Evolutionary conservation across 257 asterid genomes (phyloP).

Genomic region (Orobanche coerulescens): DNA sequence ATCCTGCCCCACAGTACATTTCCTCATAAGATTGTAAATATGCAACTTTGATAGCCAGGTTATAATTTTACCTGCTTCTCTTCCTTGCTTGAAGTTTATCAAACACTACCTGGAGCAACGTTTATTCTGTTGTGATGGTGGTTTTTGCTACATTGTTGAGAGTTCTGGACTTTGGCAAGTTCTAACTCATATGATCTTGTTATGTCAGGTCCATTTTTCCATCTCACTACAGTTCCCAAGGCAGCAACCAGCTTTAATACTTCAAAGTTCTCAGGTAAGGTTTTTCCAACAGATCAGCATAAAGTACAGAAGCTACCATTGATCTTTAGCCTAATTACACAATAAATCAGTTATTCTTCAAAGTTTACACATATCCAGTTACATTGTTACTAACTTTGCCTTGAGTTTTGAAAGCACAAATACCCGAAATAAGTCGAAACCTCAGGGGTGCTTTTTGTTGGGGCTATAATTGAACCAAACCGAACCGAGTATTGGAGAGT

Average conservation of each 20-base stretch:
- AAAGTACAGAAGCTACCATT: neutral
- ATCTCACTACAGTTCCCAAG: slow-evolving; percentile 86
- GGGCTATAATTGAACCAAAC: too few species aligned
- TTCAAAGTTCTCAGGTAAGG: slow-evolving; percentile 81
- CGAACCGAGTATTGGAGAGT: too few species aligned
- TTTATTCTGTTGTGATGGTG: slow-evolving; percentile 9
- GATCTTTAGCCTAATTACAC: neutral
- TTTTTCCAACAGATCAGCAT: neutral
- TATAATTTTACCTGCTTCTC: neutral
- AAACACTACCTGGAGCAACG: slow-evolving; percentile 1
- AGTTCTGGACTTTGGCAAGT: neutral
- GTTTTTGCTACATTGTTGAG: slow-evolving; percentile 8
- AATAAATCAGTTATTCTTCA: neutral
- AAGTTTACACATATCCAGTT: neutral
- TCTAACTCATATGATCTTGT: slow-evolving; percentile 5
- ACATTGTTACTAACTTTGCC: neutral
- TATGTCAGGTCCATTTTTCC: slow-evolving; percentile 62
- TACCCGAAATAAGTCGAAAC: too few species aligned
- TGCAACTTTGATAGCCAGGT: neutral
- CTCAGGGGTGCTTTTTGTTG: too few species aligned
- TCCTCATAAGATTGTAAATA: neutral
- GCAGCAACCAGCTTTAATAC: slow-evolving; percentile 61
- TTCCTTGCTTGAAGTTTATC: neutral
- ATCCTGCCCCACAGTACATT: neutral
- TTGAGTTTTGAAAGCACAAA: neutral